Evolutionary conservation across 1,284 basidiomycete genomes (phyloP), one percentile per base, ranked within the genome.

Genomic region (Trichosporon ovoides): DNA sequence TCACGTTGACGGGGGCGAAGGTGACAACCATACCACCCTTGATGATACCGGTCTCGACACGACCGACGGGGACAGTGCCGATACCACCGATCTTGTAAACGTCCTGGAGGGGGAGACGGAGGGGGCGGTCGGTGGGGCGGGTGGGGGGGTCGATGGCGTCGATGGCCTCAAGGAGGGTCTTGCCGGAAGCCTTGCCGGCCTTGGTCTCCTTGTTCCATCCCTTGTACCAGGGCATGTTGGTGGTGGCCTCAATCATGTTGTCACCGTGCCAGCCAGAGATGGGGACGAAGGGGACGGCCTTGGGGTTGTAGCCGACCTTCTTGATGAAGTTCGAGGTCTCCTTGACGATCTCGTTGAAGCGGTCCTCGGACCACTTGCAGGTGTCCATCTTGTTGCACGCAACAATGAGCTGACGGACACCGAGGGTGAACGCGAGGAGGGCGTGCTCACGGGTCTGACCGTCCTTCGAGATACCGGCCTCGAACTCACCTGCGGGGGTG

Each of bases 81-180:
- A 99, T 99, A 94, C 95, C 95, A 83, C 95, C 95, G 77, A 99
- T 99, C 87, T 99, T 99, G 91, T 99, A 98, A 74, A 99, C 95
- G 86, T 99, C 95, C 86, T 98, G 95, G 81, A 99, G 93, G 75
- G 95, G 95, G 68, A 99, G 94, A 84, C 95, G 94, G 83, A 99
- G 95, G 73, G 95, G 94, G 85, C 96, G 97, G 85, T 99, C 95
- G 79, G 90, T 89, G 69, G 96, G 96, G 80, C 95, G 91, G 68
- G 83, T 80, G 64, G 95, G 95, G 78, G 96, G 93, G 78, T 98
- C 96, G 77, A 98, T 98, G 80, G 94, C 92, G 78, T 99, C 95
- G 73, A 99, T 98, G 80, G 95, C 94, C 79, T 99, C 96, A 70
- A 99, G 91, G 69, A 99, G 89, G 76, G 95, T 99, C 87, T 96